Base-by-base conservation (phyloP, 2,329 filamentous ascomycete genomes). In the Trichoderma koningiopsis region DNA sequence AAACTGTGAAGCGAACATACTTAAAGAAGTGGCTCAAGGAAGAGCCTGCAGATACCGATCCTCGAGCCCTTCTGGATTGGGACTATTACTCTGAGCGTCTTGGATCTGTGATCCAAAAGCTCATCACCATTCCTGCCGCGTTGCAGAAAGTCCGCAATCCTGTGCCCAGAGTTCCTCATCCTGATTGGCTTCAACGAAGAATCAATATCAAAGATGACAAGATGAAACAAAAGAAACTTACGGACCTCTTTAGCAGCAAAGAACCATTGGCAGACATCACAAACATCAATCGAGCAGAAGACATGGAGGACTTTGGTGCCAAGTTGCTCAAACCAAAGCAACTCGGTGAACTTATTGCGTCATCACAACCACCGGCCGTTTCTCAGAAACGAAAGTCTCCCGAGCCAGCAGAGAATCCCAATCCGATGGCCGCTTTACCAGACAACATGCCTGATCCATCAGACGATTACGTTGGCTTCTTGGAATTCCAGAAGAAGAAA, bases 211-310 rank as follows among this genome's bases (percentile, higher is more conserved):
- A 97, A 79, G 96, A 99, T 69, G 96, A 99, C 81, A 94, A 91
- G 78, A 91, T 98, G 85, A 97, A 99, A 83, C 96, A 99, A 82
- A 97, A 94, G 83, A 99, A 99, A 82, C 91, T 99, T 84, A 99
- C 95, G 0, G 96, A 98, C 76, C 84, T 97, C 74, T 97, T 99
- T 76, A 85, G 77, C 75, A 84, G 75, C 76, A 81, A 91, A 77
- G 88, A 85, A 57, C 91, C 93, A 0, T 79, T 97, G 29, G 87
- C 89, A 14, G 92, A 95, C 73, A 91, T 93, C 82, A 85, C 88
- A 77, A 81, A 96, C 87, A 78, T 85, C 79, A 88, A 79, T 74
- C 84, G 82, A 59, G 77, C 84, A 75, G 86, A 83, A 13, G 94
- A 97, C 77, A 84, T 97, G 71, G 94, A 97, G 77, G 94, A 97